A percentile compares a stretch with the other conserved stretches of the same genome.
Evolutionary conservation across 495 filamentous ascomycete species (phyloP).

Genomic region (Aspergillus kassunensis): DNA sequence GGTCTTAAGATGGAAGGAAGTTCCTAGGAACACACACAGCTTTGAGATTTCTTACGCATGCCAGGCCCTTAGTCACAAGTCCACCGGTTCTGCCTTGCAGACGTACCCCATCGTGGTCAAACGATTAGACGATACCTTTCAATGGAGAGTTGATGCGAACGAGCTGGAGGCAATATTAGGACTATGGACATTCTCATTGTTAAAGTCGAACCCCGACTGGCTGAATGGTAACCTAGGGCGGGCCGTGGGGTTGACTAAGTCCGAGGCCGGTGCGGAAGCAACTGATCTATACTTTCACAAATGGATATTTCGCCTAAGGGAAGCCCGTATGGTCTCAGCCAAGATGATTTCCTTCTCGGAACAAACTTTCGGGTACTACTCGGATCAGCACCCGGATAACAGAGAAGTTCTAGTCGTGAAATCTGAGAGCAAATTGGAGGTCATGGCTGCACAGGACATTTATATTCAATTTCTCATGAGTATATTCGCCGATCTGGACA

Average conservation of each 20-base stretch:
- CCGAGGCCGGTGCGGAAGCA: conserved; percentile 18
- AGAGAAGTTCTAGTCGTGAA: conserved; percentile 24
- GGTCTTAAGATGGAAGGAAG: conserved; percentile 26
- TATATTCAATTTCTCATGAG: conserved; percentile 30
- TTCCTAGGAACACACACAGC: background rate
- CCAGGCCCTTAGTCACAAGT: conserved; percentile 2
- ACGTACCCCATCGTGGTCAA: conserved; percentile 19
- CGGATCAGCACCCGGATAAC: conserved; percentile 4
- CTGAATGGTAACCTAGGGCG: conserved; percentile 18
- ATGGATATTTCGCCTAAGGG: conserved; percentile 34
- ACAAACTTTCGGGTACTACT: conserved; percentile 24
- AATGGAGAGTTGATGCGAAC: conserved; percentile 25
- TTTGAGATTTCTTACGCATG: conserved; percentile 26
- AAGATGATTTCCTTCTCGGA: conserved; percentile 17
- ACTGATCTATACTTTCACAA: conserved; percentile 36
- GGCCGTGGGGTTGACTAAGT: conserved; percentile 25
- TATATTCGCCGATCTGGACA: conserved; percentile 7
- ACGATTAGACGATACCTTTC: conserved; percentile 23
- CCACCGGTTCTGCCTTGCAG: background rate
- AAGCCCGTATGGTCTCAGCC: conserved; percentile 24
- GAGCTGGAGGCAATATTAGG: conserved; percentile 35
- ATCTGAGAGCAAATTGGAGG: conserved; percentile 23
- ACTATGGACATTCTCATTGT: conserved; percentile 33
- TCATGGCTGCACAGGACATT: conserved; percentile 38
- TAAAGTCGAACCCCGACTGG: conserved; percentile 21